Evolutionary conservation across 2,329 filamentous ascomycete genomes (phyloP), one percentile per base, ranked within the genome.

Genomic region (Curvularia sp.): DNA sequence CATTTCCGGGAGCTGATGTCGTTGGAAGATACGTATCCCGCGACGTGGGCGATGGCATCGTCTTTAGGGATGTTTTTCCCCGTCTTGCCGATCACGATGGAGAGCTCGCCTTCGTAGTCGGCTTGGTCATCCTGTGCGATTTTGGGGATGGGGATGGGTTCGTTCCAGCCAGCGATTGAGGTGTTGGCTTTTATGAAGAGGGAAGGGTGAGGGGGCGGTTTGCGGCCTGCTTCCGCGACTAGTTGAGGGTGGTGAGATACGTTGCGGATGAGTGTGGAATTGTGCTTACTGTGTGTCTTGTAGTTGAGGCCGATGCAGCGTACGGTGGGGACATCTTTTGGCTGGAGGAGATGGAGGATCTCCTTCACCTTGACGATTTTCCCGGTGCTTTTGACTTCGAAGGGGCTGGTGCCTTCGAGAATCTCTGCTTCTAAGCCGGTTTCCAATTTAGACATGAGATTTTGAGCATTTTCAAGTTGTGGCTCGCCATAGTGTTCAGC

Each of bases 1-100:
- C 78, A 72, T 51, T 81, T 80, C 0, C 84, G 77, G 0, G 80
- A 77, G 0, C 81, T 82, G 1, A 86, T 71, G 58, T 86, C 83
- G 53, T 86, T 86, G 10, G 79, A 81, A 12, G 69, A 69, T 0
- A 81, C 83, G 61, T 84, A 86, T 1, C 77, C 84, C 0, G 79
- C 78, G 3, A 86, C 73, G 55, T 84, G 82, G 0, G 73, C 67
- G 3, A 81, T 62, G 0, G 82, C 82, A 1, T 81, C 67, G 0
- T 73, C 71, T 18, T 70, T 57, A 1, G 71, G 44, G 1, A 85
- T 76, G 47, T 84, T 73, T 61, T 82, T 84, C 15, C 80, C 82
- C 1, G 78, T 75, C 55, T 80, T 82, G 2, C 80, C 80, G 8
- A 84, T 81, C 0, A 86, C 75, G 1, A 86, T 75, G 39, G 68